phyloP scores from a whole-genome alignment of 2,329 filamentous ascomycete species.

The Periconia sp. region DNA sequence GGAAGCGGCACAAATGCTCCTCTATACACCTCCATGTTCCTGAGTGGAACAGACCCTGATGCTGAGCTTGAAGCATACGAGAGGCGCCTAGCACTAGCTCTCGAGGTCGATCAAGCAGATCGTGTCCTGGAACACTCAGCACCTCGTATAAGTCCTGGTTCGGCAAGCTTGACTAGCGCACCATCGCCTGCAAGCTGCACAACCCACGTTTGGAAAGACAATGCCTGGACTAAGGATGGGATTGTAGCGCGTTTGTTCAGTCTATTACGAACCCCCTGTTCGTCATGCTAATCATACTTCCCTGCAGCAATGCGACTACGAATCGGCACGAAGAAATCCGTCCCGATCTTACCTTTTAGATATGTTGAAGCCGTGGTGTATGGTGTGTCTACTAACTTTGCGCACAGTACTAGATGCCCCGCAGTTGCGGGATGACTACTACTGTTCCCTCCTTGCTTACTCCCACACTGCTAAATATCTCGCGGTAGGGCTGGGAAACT shows the following conservation, averaged over 20 bases:
- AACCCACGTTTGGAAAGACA: constrained; percentile 48
- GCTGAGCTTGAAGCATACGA: constrained; percentile 74
- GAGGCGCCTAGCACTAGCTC: constrained; percentile 76
- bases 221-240: constrained; percentile 47
- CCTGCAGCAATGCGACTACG: constrained; percentile 34
- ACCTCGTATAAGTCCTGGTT: constrained; percentile 9
- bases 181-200: constrained; percentile 8
- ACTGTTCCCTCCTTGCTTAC: constrained; percentile 90
- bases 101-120: constrained; percentile 75
- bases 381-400: constrained; percentile 36
- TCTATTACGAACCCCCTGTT: background rate
- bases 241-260: constrained; percentile 38
- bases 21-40: constrained; percentile 63
- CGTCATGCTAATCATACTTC: background rate
- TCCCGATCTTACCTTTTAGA: constrained; percentile 81
- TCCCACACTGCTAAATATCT: constrained; percentile 75
- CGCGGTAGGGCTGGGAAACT: constrained; percentile 79
- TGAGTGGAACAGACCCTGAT: constrained; percentile 56
- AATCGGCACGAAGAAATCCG: constrained; percentile 41
- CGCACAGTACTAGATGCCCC: constrained; percentile 85
- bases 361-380: constrained; percentile 48
- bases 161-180: constrained; percentile 8
- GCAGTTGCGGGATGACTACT: constrained; percentile 90
- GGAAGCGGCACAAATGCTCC: constrained; percentile 76
- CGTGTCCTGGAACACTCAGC: constrained; percentile 62